phyloP scores from a whole-genome alignment of 2,329 filamentous ascomycete genomes.

The Phaeosphaeriaceae sp. region DNA sequence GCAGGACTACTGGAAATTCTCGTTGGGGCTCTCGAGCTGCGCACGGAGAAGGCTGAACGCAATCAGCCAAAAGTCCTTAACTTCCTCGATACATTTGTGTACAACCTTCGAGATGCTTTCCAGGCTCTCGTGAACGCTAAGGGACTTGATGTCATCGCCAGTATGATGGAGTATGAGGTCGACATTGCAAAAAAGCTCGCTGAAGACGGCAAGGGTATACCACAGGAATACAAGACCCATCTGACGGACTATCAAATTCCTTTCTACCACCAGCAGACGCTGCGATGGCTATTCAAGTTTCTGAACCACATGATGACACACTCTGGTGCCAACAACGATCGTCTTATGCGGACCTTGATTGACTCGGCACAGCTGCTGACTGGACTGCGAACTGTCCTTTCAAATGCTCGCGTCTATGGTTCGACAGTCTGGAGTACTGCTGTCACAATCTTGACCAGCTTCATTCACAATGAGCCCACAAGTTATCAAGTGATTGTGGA shows the following conservation, averaged over 20 bases:
- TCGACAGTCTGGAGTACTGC: constrained; percentile 96
- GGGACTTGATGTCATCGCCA: constrained; percentile 89
- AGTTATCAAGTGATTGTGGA: constrained; percentile 97
- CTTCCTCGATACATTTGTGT: constrained; percentile 88
- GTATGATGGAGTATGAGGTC: constrained; percentile 82
- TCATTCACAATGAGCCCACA: constrained; percentile 98
- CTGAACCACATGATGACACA: constrained; percentile 93
- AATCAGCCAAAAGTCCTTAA: constrained; percentile 83
- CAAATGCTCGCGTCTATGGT: constrained; percentile 80
- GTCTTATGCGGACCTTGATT: constrained; percentile 88
- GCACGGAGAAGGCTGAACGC: constrained; percentile 81
- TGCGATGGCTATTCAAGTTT: constrained; percentile 95
- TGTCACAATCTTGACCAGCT: constrained; percentile 89
- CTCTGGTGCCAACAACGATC: constrained; percentile 83
- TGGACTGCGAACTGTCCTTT: constrained; percentile 81
- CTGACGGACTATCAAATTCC: constrained; percentile 93
- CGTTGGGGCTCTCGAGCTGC: constrained; percentile 84
- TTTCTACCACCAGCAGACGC: constrained; percentile 89
- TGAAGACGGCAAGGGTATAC: constrained; percentile 74
- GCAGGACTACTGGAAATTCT: constrained; percentile 90
- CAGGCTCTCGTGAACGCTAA: constrained; percentile 80
- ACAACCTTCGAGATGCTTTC: constrained; percentile 84
- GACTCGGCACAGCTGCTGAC: constrained; percentile 86
- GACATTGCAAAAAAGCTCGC: constrained; percentile 71
- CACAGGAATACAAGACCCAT: constrained; percentile 74